phyloP scores from a whole-genome alignment of 179 eudicot genomes.

The Nepenthes alata region DNA sequence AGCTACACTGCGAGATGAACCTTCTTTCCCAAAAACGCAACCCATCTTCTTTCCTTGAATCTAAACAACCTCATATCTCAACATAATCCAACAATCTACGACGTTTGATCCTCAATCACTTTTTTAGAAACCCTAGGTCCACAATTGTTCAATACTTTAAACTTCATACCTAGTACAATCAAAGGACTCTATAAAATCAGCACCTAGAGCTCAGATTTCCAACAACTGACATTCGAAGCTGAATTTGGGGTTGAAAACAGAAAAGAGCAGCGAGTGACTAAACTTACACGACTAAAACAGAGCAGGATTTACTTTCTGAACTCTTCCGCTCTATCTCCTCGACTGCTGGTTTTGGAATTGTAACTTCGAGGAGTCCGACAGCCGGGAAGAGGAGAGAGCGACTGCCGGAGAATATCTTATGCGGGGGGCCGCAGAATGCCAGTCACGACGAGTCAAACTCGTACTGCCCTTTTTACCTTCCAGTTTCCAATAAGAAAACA shows the following conservation, averaged over 20 bases:
- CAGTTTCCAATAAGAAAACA: too few species aligned
- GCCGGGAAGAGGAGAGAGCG: neutral
- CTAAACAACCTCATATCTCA: slow-evolving; percentile 27
- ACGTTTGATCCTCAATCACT: neutral
- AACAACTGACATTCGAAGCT: neutral
- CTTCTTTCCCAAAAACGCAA: slow-evolving; percentile 31
- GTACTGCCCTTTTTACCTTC: too few species aligned
- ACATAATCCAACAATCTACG: slow-evolving; percentile 22
- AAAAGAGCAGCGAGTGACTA: neutral
- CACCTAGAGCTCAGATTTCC: neutral
- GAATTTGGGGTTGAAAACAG: neutral
- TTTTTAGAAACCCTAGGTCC: slow-evolving; percentile 23
- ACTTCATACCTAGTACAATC: neutral
- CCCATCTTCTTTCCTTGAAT: slow-evolving; percentile 18
- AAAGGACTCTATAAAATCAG: neutral
- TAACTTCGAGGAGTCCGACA: neutral
- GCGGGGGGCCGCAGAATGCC: too few species aligned
- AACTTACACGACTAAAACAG: neutral
- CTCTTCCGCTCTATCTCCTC: neutral
- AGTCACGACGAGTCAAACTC: too few species aligned
- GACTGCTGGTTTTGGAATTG: neutral
- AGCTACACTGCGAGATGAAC: slow-evolving; percentile 7
- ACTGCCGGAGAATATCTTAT: too few species aligned
- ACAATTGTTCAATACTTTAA: neutral
- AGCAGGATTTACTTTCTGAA: neutral